A percentile compares a stretch with the other conserved stretches of the same genome.
These are phyloP conservation scores for Carallia pectinifolia DNA, from an alignment of 345 rosid genomes.

Conservation along the genomic window DNA sequence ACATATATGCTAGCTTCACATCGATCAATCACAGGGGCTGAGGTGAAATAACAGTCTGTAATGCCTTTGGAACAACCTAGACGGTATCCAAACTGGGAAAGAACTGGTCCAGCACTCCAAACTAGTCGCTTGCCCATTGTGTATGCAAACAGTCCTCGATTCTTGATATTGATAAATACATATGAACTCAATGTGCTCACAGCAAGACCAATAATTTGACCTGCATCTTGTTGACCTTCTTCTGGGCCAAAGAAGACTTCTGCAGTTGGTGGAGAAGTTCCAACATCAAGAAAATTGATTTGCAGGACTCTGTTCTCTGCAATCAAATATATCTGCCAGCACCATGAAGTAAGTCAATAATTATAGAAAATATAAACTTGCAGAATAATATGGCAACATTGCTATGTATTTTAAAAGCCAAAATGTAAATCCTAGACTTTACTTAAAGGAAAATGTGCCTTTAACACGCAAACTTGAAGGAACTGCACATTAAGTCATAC, in stretches of 20 bases:
- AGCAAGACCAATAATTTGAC: constrained; percentile 57
- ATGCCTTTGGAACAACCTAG: constrained; percentile 64
- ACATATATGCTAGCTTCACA: constrained; percentile 79
- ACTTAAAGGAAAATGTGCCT: no score
- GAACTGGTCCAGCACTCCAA: constrained; percentile 80
- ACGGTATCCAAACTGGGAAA: constrained; percentile 51
- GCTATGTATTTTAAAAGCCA: background rate
- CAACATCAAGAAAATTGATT: constrained; percentile 36
- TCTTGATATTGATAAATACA: constrained; percentile 54
- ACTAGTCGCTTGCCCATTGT: constrained; percentile 37
- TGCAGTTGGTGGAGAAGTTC: constrained; percentile 40
- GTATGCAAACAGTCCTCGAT: constrained; percentile 64
- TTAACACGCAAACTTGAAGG: no score
- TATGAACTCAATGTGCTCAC: constrained; percentile 59
- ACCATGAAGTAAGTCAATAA: constrained; percentile 13
- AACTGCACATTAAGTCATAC: no score
- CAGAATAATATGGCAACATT: background rate
- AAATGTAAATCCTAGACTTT: no score
- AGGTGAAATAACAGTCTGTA: constrained; percentile 58
- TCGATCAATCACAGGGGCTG: constrained; percentile 65
- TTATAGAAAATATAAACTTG: background rate
- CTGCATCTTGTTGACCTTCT: constrained; percentile 33
- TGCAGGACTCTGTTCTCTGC: constrained; percentile 69
- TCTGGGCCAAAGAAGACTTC: constrained; percentile 65
- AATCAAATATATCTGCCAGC: constrained; percentile 64